These are phyloP conservation scores for Rhizopogon vesiculosus DNA, from an alignment of 768 basidiomycete species.

Conservation along the genomic window DNA sequence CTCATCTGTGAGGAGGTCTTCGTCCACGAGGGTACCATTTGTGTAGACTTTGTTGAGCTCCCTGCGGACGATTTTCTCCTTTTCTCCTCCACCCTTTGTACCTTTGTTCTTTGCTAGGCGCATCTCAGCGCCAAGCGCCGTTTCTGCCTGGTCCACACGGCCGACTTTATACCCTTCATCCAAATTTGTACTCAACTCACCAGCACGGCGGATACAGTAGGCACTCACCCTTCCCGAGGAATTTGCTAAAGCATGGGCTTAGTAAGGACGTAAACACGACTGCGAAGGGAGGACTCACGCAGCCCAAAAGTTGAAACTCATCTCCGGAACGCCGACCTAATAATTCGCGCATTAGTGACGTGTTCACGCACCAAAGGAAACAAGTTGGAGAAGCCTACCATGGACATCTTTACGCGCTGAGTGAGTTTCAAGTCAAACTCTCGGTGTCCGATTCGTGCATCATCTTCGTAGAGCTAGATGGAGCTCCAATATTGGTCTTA, in stretches of 20 bases:
- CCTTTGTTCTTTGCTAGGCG: constrained; percentile 65
- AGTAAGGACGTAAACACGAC: constrained; percentile 3
- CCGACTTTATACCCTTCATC: constrained; percentile 85
- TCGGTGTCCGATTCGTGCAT: constrained; percentile 88
- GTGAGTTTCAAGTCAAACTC: constrained; percentile 94
- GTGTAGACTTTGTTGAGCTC: constrained; percentile 96
- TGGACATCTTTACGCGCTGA: constrained; percentile 95
- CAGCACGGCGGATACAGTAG: background rate
- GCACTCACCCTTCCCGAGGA: constrained; percentile 67
- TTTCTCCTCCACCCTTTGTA: constrained; percentile 46
- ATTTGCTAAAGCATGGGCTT: constrained; percentile 47
- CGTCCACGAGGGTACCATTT: constrained; percentile 92
- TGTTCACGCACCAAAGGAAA: background rate
- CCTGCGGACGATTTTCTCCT: constrained; percentile 87
- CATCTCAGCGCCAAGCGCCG: constrained; percentile 96
- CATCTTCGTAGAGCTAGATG: constrained; percentile 82
- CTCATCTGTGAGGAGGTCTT: constrained; percentile 83
- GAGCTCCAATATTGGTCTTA: background rate
- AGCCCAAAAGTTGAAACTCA: constrained; percentile 89
- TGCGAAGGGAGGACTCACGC: constrained; percentile 47
- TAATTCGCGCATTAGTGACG: background rate
- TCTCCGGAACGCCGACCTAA: constrained; percentile 93
- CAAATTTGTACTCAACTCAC: background rate
- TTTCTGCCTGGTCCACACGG: constrained; percentile 95
- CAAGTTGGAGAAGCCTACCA: constrained; percentile 72